Percentiles rank a stretch among this genome's conserved stretches.
Conservation (phyloP, 2,329 filamentous ascomycete genomes). For the Eurotiales sp. region DNA sequence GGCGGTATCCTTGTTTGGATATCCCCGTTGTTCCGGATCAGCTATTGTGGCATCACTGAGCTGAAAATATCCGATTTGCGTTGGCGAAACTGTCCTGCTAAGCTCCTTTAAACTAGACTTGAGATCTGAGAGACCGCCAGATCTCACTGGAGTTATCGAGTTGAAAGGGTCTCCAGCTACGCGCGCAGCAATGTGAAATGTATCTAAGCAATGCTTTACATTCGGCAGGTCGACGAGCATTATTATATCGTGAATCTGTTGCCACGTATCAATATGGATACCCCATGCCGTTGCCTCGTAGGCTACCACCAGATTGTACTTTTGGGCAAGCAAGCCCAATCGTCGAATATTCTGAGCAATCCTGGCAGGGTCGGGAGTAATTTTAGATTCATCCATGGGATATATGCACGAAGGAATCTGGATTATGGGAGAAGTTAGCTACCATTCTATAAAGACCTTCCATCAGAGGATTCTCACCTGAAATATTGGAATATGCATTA, state of each 20-base stretch:
- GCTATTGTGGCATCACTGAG: conserved; percentile 21
- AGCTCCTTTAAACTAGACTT: conserved; percentile 17
- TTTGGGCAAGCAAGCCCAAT: conserved; percentile 17
- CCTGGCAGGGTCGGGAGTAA: background rate
- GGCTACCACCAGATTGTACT: conserved; percentile 21
- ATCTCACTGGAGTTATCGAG: conserved; percentile 7
- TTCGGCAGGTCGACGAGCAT: conserved; percentile 13
- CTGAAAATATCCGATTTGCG: conserved; percentile 19
- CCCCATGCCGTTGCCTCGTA: conserved; percentile 14
- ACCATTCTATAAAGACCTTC: conserved; percentile 18
- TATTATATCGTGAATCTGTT: conserved; percentile 16
- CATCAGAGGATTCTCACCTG: too few species aligned
- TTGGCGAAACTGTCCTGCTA: conserved; percentile 14
- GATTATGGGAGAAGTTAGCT: background rate
- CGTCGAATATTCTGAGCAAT: background rate
- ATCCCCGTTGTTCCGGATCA: conserved; percentile 17
- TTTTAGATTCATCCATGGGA: background rate
- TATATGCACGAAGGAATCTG: background rate
- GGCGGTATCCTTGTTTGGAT: conserved; percentile 16
- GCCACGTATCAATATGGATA: conserved; percentile 15
- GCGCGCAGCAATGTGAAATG: conserved; percentile 17
- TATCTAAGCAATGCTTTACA: conserved; percentile 17
- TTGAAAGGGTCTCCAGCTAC: conserved; percentile 21
- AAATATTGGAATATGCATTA: conserved; percentile 16
- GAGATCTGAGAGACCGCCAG: conserved; percentile 11